Evolutionary conservation across 371 early-diverging fungal species (phyloP), one percentile per base, ranked within the genome.

Genomic region (Lichtheimia ramosa): DNA sequence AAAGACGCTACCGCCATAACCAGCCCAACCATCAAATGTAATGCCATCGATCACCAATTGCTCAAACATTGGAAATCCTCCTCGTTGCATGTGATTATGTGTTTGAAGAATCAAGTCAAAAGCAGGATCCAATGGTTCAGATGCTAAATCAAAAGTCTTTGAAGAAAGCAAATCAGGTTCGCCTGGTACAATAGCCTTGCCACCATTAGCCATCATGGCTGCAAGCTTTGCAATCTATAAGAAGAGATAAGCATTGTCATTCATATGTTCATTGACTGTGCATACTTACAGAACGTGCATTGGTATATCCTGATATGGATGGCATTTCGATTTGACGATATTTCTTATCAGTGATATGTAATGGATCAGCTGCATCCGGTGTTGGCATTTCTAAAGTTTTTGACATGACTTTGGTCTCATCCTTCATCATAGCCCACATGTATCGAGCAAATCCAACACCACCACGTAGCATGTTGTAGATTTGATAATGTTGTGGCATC

Each of bases 181-280:
- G 0, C 70, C 75, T 3, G 51, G 40, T 25, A 64, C 69, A 16
- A 82, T 63, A 0, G 87, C 69, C 18, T 74, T 55, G 15, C 91
- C 91, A 18, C 73, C 59, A 61, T 88, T 89, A 15, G 86, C 85
- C 83, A 89, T 78, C 60, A 88, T 73, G 10, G 88, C 84, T 34
- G 81, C 86, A 25, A 89, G 63, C 48, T 76, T 80, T 3, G 83
- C 89, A 10, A 89, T 69, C 83, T 83, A 61, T 43, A 6, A 7
- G 16, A 49, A 14, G n/a, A 27, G 53, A 34, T n/a, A n/a, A 8
- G 14, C 14, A n/a, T 3, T 49, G 12, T 49, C 21, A 49, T 20
- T n/a, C 23, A 49, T 49, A 1, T 5, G 15, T 50, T 3, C 3
- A 25, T 14, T 15, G 3, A 25, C n/a, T n/a, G n/a, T n/a, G 27